These are phyloP conservation scores for Aspergillus niger DNA, from an alignment of 2,329 filamentous ascomycete species.

Conservation along the genomic window DNA sequence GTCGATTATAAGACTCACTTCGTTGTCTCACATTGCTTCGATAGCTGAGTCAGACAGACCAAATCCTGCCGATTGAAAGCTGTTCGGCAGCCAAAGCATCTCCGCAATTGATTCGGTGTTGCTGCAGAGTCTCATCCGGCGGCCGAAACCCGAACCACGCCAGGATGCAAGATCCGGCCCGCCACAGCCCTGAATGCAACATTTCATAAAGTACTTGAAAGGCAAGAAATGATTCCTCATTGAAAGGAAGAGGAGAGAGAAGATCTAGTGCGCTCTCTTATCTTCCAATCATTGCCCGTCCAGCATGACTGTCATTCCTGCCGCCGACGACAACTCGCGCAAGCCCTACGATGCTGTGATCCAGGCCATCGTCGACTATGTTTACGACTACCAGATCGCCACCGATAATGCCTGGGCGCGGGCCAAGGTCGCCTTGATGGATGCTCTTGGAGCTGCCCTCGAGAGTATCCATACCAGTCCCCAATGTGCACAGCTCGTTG, in stretches of 20 bases:
- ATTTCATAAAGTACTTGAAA: no score
- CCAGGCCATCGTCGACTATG: conserved; percentile 24
- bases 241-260: no score
- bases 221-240: no score
- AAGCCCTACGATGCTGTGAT: conserved; percentile 15
- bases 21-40: neutral
- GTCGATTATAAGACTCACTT: neutral
- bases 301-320: conserved; percentile 1
- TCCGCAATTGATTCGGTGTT: neutral
- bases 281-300: neutral
- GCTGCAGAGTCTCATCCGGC: neutral
- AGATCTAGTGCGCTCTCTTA: neutral
- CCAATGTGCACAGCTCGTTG: conserved; percentile 21
- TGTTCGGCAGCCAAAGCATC: neutral
- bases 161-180: neutral
- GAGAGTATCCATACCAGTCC: conserved; percentile 25
- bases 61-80: neutral
- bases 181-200: neutral
- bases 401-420: conserved; percentile 21
- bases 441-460: conserved; percentile 30
- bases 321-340: neutral
- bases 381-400: conserved; percentile 24
- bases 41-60: neutral
- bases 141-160: neutral
- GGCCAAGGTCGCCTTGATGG: conserved; percentile 26